phyloP scores from a whole-genome alignment of 768 basidiomycete species.

The Guyanaporus albipodus region DNA sequence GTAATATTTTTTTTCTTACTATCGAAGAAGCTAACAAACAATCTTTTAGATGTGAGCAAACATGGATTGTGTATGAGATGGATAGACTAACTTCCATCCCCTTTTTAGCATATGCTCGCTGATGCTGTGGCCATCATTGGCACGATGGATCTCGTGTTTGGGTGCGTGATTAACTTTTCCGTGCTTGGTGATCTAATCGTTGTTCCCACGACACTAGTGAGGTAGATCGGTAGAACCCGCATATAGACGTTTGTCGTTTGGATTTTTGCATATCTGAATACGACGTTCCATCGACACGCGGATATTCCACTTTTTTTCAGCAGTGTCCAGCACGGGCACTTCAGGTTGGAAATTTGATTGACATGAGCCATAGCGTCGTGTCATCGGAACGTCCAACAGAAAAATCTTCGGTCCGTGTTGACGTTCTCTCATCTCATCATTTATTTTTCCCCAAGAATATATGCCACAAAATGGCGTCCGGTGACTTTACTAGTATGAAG shows the following conservation, averaged over 20 bases:
- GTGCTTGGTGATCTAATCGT: not conserved
- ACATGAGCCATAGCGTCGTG: too few species aligned
- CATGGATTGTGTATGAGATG: not conserved
- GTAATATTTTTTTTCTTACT: not conserved
- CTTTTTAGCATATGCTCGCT: constrained; percentile 78
- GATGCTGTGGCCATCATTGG: constrained; percentile 97
- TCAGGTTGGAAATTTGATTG: too few species aligned
- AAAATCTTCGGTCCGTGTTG: too few species aligned
- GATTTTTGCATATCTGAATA: constrained; percentile 4
- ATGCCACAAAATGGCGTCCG: too few species aligned
- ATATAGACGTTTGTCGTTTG: constrained; percentile 4
- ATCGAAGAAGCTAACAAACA: not conserved
- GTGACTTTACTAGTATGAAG: too few species aligned
- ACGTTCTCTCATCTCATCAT: too few species aligned
- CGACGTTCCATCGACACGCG: not conserved
- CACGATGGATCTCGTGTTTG: constrained; percentile 97
- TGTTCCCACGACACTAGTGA: constrained; percentile 14
- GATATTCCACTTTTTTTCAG: too few species aligned
- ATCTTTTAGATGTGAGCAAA: constrained; percentile 35
- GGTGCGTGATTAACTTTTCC: constrained; percentile 48
- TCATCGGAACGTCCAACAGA: too few species aligned
- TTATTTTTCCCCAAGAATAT: too few species aligned
- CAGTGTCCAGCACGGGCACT: too few species aligned
- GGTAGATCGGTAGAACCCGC: constrained; percentile 30
- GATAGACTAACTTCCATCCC: constrained; percentile 12